Conservation (phyloP, 352 stramenopile species). For the Phytophthora aleatoria region DNA sequence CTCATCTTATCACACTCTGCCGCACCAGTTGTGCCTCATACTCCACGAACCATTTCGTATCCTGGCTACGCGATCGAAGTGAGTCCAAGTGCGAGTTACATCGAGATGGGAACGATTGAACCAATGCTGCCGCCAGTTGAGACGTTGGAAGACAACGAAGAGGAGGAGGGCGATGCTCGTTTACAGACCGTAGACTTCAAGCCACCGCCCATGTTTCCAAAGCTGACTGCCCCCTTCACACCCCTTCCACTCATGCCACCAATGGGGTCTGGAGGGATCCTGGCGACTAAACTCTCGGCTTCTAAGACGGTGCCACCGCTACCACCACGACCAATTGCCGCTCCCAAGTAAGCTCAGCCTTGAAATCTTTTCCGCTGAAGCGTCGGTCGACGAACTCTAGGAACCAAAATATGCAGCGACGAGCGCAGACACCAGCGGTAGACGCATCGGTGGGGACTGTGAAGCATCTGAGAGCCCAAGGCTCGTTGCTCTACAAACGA, state of each 20-base stretch:
- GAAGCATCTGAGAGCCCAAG: conserved; percentile 59
- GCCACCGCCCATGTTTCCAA: conserved; percentile 50
- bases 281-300: conserved; percentile 5
- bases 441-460: conserved; percentile 22
- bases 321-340: conserved; percentile 13
- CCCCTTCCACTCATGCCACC: neutral
- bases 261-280: neutral
- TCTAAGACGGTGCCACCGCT: conserved; percentile 22
- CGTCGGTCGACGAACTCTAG: conserved; percentile 6
- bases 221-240: conserved; percentile 37
- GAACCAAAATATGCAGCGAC: conserved; percentile 20
- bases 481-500: conserved; percentile 70
- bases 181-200: conserved; percentile 39
- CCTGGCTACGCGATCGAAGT: conserved; percentile 58
- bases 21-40: conserved; percentile 34
- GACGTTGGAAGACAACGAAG: conserved; percentile 15
- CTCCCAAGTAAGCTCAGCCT: conserved; percentile 4
- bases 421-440: conserved; percentile 1
- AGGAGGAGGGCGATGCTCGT: conserved; percentile 2
- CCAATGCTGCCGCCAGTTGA: conserved; percentile 42
- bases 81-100: conserved; percentile 49
- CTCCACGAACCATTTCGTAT: conserved; percentile 45
- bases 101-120: conserved; percentile 67
- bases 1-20: conserved; percentile 31
- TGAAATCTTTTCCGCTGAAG: conserved; percentile 27